These are phyloP conservation scores for Umbelopsis ramanniana DNA, from an alignment of 192 early-diverging fungal genomes.

Conservation along the genomic window DNA sequence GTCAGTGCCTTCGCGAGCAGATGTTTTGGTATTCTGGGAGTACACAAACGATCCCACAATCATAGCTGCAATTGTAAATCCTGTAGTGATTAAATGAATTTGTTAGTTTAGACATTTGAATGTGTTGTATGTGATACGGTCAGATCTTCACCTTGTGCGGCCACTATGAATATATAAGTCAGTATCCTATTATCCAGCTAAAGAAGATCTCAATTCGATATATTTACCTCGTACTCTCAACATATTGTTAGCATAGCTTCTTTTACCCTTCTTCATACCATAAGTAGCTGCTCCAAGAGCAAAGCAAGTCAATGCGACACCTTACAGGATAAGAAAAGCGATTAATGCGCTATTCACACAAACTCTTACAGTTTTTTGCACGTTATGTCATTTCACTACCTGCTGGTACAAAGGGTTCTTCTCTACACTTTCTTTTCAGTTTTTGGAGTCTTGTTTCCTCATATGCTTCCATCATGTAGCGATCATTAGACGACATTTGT, in stretches of 20 bases:
- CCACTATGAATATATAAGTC: background rate
- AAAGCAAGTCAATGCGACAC: slow-evolving; percentile 28
- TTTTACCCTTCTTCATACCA: slow-evolving; percentile 15
- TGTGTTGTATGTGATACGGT: background rate
- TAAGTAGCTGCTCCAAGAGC: slow-evolving; percentile 24
- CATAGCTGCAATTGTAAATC: slow-evolving; percentile 9
- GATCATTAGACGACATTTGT: background rate
- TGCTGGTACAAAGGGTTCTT: slow-evolving; percentile 29
- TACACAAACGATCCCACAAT: slow-evolving; percentile 15
- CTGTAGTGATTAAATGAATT: background rate
- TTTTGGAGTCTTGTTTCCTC: slow-evolving; percentile 18
- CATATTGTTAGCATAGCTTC: slow-evolving; percentile 28
- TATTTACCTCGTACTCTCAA: slow-evolving; percentile 22
- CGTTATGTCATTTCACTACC: background rate
- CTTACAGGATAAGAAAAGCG: background rate
- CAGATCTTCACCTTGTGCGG: background rate
- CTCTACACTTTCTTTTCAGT: slow-evolving; percentile 22
- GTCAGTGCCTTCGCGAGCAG: background rate
- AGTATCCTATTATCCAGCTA: background rate
- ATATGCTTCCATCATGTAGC: slow-evolving; percentile 8
- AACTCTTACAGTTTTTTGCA: background rate
- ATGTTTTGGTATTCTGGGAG: slow-evolving; percentile 1
- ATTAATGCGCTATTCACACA: background rate
- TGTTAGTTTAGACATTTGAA: background rate
- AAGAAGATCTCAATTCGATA: background rate